Evolutionary conservation across 2,329 filamentous ascomycete genomes (phyloP), one percentile per base, ranked within the genome.

Genomic region (Phaeosphaeria sp.): DNA sequence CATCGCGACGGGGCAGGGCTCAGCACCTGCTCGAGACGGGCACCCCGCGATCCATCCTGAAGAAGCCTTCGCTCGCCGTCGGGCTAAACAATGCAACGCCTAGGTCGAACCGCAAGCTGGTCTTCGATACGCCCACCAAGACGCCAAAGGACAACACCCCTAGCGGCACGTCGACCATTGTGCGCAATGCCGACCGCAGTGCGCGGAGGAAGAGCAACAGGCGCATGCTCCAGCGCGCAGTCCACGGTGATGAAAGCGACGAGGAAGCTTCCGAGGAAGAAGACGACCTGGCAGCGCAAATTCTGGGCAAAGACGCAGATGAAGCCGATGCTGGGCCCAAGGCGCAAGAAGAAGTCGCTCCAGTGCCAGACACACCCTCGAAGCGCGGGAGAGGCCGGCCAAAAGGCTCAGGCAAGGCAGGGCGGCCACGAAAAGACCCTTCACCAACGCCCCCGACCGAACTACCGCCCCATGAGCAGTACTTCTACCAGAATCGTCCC

Each of bases 401-500:
- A 11, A 71, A 71, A 43, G 68, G 68, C 21, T 69, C 68, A 9
- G 65, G 63, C n/a, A 69, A 66, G 57, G 64, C 62, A 27, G 84
- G 83, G 49, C 79, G 85, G 69, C 86, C 86, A 0, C 87, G 85
- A 65, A 73, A 86, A 63, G 86, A 87, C 68, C 87, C 86, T 55
- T 92, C 91, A 6, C 91, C 91, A 1, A 93, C 91, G 5, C 92
- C 92, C 2, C 92, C 94, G 18, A 85, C 87, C 51, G 87, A 97
- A 68, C 84, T 98, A 2, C 91, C 93, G 5, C 84, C 93, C 0
- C 92, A 97, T 72, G 95, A 98, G 76, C 86, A 91, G 65, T 99
- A 96, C 80, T 98, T 99, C 76, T 91, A 90, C 72, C 92, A 98
- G 72, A 97, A 96, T 74, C 89, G 92, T 48, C 88, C 91, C 0